Evolutionary conservation across 768 basidiomycete species (phyloP).

Genomic region (Trametes maxima): DNA sequence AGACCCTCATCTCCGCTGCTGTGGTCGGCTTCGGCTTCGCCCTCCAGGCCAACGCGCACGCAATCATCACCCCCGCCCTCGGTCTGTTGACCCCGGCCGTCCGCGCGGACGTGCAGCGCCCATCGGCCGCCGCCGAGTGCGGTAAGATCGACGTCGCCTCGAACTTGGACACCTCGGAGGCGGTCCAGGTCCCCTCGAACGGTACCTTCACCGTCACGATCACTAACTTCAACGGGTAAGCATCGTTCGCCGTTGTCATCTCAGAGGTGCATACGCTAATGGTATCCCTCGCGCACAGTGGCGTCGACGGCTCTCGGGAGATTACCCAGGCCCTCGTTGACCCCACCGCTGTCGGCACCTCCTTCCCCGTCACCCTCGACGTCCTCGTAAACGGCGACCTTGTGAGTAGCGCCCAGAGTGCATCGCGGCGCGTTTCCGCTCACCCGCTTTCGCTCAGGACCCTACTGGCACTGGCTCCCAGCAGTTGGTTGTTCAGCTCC

Average conservation of each 20-base stretch:
- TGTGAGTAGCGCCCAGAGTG: slow-evolving; percentile 34
- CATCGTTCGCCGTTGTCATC: background rate
- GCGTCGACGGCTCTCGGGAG: slow-evolving; percentile 48
- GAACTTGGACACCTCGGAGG: slow-evolving; percentile 39
- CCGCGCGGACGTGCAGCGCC: slow-evolving; percentile 34
- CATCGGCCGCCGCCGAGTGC: slow-evolving; percentile 38
- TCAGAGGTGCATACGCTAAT: background rate
- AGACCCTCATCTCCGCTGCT: slow-evolving; percentile 29
- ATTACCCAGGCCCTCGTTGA: slow-evolving; percentile 46
- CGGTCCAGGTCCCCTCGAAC: slow-evolving; percentile 32
- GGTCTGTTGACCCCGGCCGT: slow-evolving; percentile 31
- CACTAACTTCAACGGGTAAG: slow-evolving; percentile 51
- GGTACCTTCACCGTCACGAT: slow-evolving; percentile 44
- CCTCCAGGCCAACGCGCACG: slow-evolving; percentile 44
- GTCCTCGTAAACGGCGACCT: slow-evolving; percentile 48
- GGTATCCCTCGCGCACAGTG: slow-evolving; percentile 29
- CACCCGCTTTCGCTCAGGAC: slow-evolving; percentile 33
- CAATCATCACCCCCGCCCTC: slow-evolving; percentile 45
- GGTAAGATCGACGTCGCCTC: slow-evolving; percentile 44
- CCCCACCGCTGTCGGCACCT: slow-evolving; percentile 36
- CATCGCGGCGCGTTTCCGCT: background rate
- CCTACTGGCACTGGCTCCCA: slow-evolving; percentile 43
- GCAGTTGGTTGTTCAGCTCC: slow-evolving; percentile 46
- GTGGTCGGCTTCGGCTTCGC: slow-evolving; percentile 37
- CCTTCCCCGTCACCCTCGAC: slow-evolving; percentile 36